Percentiles rank a stretch among this genome's conserved stretches.
Conservation (phyloP, 805 yeast species). For the Kodamaea restingae region DNA sequence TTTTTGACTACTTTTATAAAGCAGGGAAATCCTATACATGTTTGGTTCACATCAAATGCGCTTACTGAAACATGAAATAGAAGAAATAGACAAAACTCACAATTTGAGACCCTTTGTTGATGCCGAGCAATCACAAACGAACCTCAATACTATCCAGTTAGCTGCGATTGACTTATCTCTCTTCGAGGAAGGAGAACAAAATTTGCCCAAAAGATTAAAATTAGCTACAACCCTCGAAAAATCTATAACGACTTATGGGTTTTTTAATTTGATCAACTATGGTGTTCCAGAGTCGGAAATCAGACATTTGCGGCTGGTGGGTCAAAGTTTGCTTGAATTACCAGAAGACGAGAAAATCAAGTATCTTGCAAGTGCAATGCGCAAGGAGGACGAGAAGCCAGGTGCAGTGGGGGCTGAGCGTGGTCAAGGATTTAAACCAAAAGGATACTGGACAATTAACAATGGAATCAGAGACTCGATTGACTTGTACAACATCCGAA, state of each 20-base stretch:
- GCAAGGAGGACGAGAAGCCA: slow-evolving; percentile 21
- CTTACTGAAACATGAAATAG: slow-evolving; percentile 10
- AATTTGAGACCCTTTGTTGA: slow-evolving; percentile 10
- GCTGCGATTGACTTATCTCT: slow-evolving; percentile 7
- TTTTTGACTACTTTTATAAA: no score
- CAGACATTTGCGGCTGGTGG: slow-evolving; percentile 19
- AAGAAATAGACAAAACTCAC: slow-evolving; percentile 4
- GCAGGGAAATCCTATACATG: no score
- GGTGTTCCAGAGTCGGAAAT: slow-evolving; percentile 19
- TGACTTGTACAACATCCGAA: slow-evolving; percentile 8
- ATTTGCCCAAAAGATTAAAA: background rate
- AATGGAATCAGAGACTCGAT: slow-evolving; percentile 10
- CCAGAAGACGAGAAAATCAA: slow-evolving; percentile 23
- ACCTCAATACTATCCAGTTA: slow-evolving; percentile 5
- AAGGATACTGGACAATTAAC: slow-evolving; percentile 11
- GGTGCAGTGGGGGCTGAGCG: slow-evolving; percentile 10
- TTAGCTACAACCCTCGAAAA: slow-evolving; percentile 7
- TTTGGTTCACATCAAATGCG: slow-evolving; percentile 9
- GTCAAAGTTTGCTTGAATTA: slow-evolving; percentile 23
- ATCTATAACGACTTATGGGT: slow-evolving; percentile 10
- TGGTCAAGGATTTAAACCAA: slow-evolving; percentile 11
- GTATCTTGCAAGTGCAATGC: slow-evolving; percentile 27
- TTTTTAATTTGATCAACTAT: slow-evolving; percentile 14
- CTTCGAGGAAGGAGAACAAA: slow-evolving; percentile 6
- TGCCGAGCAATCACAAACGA: slow-evolving; percentile 3